These are phyloP conservation scores for Xylariaceae sp. DNA, from an alignment of 2,329 filamentous ascomycete species.

Conservation along the genomic window DNA sequence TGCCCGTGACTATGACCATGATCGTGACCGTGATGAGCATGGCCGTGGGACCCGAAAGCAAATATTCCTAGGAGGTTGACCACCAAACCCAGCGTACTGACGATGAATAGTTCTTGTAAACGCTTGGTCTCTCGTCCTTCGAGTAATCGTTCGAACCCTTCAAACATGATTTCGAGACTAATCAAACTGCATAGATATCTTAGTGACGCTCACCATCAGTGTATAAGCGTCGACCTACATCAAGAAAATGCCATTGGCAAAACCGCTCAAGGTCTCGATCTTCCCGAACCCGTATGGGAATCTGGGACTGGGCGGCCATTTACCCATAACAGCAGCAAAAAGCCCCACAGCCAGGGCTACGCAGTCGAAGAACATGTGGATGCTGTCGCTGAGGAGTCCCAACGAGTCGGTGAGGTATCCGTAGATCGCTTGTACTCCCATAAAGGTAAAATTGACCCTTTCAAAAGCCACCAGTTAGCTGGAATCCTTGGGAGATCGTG, in stretches of 20 bases:
- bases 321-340: slow-evolving; percentile 89
- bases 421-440: slow-evolving; percentile 91
- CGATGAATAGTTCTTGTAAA: slow-evolving; percentile 79
- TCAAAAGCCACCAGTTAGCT: neutral
- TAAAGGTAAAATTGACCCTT: slow-evolving; percentile 90
- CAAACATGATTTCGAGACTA: slow-evolving; percentile 92
- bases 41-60: slow-evolving; percentile 67
- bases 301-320: slow-evolving; percentile 84
- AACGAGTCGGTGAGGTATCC: slow-evolving; percentile 90
- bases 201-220: neutral
- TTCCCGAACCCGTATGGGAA: slow-evolving; percentile 97
- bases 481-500: neutral
- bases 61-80: slow-evolving; percentile 93
- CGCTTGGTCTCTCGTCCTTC: slow-evolving; percentile 81
- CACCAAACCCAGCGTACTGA: slow-evolving; percentile 78
- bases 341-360: slow-evolving; percentile 86
- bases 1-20: slow-evolving; percentile 32
- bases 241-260: slow-evolving; percentile 92
- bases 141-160: slow-evolving; percentile 82
- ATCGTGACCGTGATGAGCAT: slow-evolving; percentile 42
- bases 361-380: slow-evolving; percentile 99
- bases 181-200: slow-evolving; percentile 58
- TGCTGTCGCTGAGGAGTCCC: slow-evolving; percentile 92
- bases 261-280: slow-evolving; percentile 91
- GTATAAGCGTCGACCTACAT: slow-evolving; percentile 54